Percentiles rank a stretch among this genome's conserved stretches.
Conservation (phyloP, 1,284 basidiomycete genomes). For the Clitocybe nebularis region DNA sequence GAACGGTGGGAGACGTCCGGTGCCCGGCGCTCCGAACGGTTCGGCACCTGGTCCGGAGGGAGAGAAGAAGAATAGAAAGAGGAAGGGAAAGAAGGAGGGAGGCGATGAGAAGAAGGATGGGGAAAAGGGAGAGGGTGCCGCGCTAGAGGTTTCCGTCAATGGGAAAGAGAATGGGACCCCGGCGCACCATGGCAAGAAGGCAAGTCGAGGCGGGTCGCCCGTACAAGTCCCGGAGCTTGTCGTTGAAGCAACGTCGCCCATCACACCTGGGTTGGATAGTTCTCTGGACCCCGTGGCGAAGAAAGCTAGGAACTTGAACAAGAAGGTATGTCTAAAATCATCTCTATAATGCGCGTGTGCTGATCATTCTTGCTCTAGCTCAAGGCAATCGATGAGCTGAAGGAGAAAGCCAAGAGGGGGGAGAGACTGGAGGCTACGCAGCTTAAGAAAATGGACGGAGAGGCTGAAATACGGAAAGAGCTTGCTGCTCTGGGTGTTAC, state of each 20-base stretch:
- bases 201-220: constrained; percentile 16
- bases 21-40: constrained; percentile 63
- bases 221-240: constrained; percentile 6
- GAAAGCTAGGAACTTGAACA: constrained; percentile 90
- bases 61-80: constrained; percentile 48
- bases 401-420: constrained; percentile 83
- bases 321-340: constrained; percentile 63
- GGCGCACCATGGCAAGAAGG: constrained; percentile 18
- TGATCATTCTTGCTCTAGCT: constrained; percentile 45
- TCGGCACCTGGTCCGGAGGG: constrained; percentile 38
- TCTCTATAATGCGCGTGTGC: constrained; percentile 2
- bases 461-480: constrained; percentile 80
- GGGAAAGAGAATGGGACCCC: constrained; percentile 16
- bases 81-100: constrained; percentile 55
- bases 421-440: constrained; percentile 92
- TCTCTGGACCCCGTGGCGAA: constrained; percentile 78
- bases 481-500: constrained; percentile 40
- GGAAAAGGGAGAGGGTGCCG: constrained; percentile 23
- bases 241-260: constrained; percentile 30
- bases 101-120: constrained; percentile 25
- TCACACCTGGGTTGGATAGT: constrained; percentile 56
- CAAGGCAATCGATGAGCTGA: constrained; percentile 94
- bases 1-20: constrained; percentile 34
- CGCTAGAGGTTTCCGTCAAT: constrained; percentile 19
- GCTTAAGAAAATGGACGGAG: constrained; percentile 91